Conservation (phyloP, 78 protist genomes). For the Anaeramoeba flamelloides region DNA sequence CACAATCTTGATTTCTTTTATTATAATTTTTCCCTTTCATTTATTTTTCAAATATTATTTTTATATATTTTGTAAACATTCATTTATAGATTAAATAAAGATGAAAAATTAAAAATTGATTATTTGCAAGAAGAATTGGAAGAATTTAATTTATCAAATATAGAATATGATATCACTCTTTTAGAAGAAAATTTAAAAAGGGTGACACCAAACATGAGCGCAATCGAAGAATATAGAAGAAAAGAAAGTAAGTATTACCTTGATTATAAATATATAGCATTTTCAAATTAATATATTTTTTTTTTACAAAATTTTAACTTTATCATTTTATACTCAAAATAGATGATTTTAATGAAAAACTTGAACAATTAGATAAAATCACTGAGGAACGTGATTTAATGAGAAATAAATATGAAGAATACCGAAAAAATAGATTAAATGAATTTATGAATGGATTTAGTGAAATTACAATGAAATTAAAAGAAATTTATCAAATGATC, state of each 20-base stretch:
- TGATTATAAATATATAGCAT: no score
- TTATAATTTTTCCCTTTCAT: no score
- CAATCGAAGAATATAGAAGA: slow-evolving; percentile 40
- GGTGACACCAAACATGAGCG: slow-evolving; percentile 38
- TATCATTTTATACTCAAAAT: no score
- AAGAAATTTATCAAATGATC: slow-evolving; percentile 57
- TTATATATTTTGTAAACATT: no score
- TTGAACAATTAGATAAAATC: slow-evolving; percentile 33
- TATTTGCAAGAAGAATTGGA: background rate
- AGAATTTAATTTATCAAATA: slow-evolving; percentile 8
- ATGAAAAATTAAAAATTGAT: background rate
- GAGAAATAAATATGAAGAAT: slow-evolving; percentile 29
- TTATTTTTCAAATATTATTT: no score
- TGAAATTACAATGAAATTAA: slow-evolving; percentile 51
- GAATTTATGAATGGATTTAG: slow-evolving; percentile 89
- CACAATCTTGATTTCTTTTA: no score
- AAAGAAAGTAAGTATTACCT: slow-evolving; percentile 28
- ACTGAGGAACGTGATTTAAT: slow-evolving; percentile 38
- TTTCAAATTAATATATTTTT: no score
- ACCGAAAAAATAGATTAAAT: slow-evolving; percentile 54
- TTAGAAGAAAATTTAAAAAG: slow-evolving; percentile 6
- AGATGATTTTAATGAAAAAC: slow-evolving; percentile 24
- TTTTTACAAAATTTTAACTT: no score
- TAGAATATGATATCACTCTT: slow-evolving; percentile 3
- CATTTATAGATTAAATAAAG: background rate